Conservation (phyloP, 129 eudicot species). For the Flaveria sonorensis region DNA sequence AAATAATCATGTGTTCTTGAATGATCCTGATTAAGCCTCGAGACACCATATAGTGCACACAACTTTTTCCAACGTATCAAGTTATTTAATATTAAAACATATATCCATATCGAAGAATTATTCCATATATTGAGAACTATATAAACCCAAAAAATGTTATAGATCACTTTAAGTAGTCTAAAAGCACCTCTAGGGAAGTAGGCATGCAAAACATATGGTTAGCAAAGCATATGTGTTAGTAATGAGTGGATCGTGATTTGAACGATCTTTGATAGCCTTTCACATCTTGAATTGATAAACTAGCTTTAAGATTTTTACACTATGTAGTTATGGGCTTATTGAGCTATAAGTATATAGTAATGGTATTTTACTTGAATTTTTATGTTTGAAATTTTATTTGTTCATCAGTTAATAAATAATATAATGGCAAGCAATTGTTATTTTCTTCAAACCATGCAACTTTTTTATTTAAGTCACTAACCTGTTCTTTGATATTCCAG, state of each 20-base stretch:
- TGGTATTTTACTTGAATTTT: neutral
- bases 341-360: slow-evolving; percentile 13
- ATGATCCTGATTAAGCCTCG: too few species aligned
- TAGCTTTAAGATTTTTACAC: neutral
- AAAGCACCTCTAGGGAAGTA: too few species aligned
- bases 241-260: too few species aligned
- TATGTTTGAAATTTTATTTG: slow-evolving; percentile 2
- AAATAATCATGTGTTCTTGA: too few species aligned
- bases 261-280: too few species aligned
- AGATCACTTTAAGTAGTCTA: neutral
- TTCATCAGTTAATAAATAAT: neutral
- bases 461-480: neutral
- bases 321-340: neutral
- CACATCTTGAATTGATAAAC: neutral
- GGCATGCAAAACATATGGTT: neutral
- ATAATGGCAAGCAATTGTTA: neutral
- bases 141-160: neutral
- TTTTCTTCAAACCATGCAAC: neutral
- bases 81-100: neutral
- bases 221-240: neutral
- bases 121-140: neutral
- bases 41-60: neutral
- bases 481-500: slow-evolving; percentile 43
- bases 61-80: neutral
- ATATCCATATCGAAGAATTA: neutral